A percentile compares a stretch with the other conserved stretches of the same genome.
Conservation (phyloP, 129 eudicot species). For the Pulicaria dysenterica region DNA sequence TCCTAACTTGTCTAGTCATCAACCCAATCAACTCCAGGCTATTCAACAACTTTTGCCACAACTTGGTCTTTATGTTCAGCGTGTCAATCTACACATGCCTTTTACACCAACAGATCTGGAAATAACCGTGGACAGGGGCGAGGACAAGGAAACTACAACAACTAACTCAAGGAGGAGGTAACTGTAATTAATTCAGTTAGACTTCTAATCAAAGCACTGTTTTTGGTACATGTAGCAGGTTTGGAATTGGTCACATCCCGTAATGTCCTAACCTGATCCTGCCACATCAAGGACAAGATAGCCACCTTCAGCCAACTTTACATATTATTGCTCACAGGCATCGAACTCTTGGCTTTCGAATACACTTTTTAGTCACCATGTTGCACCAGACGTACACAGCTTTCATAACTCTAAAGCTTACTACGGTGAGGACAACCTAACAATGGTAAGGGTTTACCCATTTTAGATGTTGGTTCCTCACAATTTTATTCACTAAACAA, state of each 20-base stretch:
- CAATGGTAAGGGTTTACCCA: constrained; percentile 17
- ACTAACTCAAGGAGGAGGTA: background rate
- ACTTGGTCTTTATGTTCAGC: too few species aligned
- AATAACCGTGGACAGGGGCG: too few species aligned
- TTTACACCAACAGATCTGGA: too few species aligned
- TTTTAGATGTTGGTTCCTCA: background rate
- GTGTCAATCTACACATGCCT: too few species aligned
- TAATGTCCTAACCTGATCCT: background rate
- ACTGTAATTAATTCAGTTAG: background rate
- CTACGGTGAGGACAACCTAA: background rate
- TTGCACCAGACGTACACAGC: background rate
- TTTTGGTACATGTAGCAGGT: background rate
- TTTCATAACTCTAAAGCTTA: background rate
- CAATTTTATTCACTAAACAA: background rate
- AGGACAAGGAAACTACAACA: too few species aligned
- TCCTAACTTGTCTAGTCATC: too few species aligned
- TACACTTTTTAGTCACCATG: background rate
- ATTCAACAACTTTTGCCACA: too few species aligned
- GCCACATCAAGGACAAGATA: background rate
- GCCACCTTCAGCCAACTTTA: background rate
- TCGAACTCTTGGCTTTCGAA: background rate
- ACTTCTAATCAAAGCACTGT: constrained; percentile 4
- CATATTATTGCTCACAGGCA: background rate
- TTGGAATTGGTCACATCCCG: background rate
- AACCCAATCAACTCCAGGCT: too few species aligned